Base-by-base conservation (phyloP, 1,139 yeast genomes). In the Zhuliangozyma parablackwelliae region DNA sequence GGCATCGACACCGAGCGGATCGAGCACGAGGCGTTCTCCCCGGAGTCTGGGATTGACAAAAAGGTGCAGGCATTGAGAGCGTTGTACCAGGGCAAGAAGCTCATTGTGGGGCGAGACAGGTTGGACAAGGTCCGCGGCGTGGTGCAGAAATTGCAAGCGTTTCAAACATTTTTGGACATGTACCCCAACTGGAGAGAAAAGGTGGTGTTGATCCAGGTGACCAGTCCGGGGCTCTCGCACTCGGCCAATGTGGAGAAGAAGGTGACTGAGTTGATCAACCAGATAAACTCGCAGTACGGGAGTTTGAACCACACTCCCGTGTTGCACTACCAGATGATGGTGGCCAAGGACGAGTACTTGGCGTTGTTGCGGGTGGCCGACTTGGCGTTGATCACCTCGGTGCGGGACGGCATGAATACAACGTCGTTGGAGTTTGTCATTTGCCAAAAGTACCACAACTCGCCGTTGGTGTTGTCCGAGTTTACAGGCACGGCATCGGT, bases 371-470 rank as follows among this genome's bases (percentile, higher is more conserved):
- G 96, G 45, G 92, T 80, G 10, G 97, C 97, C 0, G 97, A 92
- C 56, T 65, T 92, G 47, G 92, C 96, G 20, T 65, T 92, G 41
- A 86, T 88, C 44, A 88, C 97, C 0, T 82, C 95, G 3, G 83
- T 90, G 25, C 79, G 98, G 56, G 98, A 92, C 56, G 97, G 97
- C 40, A 89, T 92, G 87, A 92, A 89, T 61, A 89, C 97, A 10
- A 92, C 97, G 0, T 86, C 96, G 0, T 65, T 90, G 45, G 98
- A 92, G 58, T 92, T 80, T 59, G 95, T 90, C 30, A 80, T 90
- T 26, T 85, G 96, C 49, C 97, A 94, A 61, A 80, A 84, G 52
- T 64, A 75, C 33, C 71, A 76, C 42, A 74, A 75, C 46, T 80
- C 84, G 7, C 97, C 97, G 0, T 70, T 92, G 50, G 78, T 92